phyloP scores from a whole-genome alignment of 2,329 filamentous ascomycete species.

The Fusarium coffeatum region DNA sequence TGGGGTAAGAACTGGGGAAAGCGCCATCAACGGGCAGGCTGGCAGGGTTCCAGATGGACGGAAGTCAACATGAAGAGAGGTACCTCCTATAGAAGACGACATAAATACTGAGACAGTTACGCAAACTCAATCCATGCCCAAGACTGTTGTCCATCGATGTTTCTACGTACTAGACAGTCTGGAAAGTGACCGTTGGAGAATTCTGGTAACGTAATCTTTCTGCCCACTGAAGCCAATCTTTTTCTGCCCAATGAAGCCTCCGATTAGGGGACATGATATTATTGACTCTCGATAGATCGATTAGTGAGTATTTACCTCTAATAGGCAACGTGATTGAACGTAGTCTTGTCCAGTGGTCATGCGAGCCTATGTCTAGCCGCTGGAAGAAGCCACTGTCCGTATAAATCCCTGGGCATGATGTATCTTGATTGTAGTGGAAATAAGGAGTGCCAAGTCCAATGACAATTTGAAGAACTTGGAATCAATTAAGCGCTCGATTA shows the following conservation, averaged over 20 bases:
- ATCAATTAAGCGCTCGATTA: constrained; percentile 4
- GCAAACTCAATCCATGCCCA: background rate
- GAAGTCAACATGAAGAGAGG: constrained; percentile 2
- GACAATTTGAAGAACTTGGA: background rate
- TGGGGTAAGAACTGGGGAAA: constrained; percentile 44
- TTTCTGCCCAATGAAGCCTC: background rate
- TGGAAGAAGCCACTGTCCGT: background rate
- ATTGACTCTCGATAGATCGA: background rate
- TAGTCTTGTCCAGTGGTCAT: background rate
- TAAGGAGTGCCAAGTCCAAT: background rate
- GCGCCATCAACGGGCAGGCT: constrained; percentile 17
- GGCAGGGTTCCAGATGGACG: constrained; percentile 18
- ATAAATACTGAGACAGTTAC: background rate
- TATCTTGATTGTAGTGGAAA: background rate
- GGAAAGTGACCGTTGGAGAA: background rate
- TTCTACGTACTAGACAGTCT: background rate
- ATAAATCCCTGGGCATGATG: background rate
- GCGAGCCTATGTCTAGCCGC: background rate
- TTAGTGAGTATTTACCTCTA: background rate
- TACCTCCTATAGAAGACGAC: background rate
- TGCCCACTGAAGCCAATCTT: no score
- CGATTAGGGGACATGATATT: background rate
- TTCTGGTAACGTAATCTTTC: no score
- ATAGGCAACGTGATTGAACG: background rate
- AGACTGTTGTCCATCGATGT: background rate